A percentile compares a stretch with the other conserved stretches of the same genome.
phyloP scores from a whole-genome alignment of 176 grass and related monocot genomes.

The Otatea glauca region DNA sequence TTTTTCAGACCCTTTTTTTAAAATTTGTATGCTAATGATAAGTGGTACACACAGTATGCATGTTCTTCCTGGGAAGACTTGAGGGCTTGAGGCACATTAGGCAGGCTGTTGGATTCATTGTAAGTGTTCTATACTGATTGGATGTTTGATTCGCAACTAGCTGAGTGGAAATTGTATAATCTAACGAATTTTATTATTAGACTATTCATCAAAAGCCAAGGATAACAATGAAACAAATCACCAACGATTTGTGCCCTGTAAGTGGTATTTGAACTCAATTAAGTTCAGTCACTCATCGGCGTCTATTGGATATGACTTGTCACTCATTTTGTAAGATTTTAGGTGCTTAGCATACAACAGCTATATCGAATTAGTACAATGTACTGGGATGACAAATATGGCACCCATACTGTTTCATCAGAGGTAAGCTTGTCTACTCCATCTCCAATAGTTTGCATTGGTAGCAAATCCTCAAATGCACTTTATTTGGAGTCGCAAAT shows the following conservation, averaged over 20 bases:
- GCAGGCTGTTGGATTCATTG: constrained; percentile 97
- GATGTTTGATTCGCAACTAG: constrained; percentile 30
- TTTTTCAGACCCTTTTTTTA: not conserved
- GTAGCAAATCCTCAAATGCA: too few species aligned
- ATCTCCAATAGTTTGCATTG: too few species aligned
- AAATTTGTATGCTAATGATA: constrained; percentile 53
- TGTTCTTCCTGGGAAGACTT: constrained; percentile 98
- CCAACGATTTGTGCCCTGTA: constrained; percentile 95
- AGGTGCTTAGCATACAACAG: constrained; percentile 99
- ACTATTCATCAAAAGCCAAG: constrained; percentile 99
- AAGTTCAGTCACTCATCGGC: constrained; percentile 8
- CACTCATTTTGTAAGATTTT: constrained; percentile 31
- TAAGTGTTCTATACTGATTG: constrained; percentile 51
- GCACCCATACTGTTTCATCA: constrained; percentile 93
- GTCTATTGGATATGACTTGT: constrained; percentile 38
- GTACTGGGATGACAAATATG: constrained; percentile 99
- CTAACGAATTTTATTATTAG: constrained; percentile 55
- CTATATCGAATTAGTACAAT: constrained; percentile 98
- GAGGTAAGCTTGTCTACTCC: too few species aligned
- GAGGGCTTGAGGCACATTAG: constrained; percentile 95
- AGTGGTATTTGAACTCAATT: constrained; percentile 43
- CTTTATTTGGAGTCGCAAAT: too few species aligned
- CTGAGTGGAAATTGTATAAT: constrained; percentile 25
- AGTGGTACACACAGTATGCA: constrained; percentile 65
- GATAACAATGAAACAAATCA: constrained; percentile 98